These are phyloP conservation scores for Mycocentrospora acerina DNA, from an alignment of 2,329 filamentous ascomycete genomes.

Conservation along the genomic window DNA sequence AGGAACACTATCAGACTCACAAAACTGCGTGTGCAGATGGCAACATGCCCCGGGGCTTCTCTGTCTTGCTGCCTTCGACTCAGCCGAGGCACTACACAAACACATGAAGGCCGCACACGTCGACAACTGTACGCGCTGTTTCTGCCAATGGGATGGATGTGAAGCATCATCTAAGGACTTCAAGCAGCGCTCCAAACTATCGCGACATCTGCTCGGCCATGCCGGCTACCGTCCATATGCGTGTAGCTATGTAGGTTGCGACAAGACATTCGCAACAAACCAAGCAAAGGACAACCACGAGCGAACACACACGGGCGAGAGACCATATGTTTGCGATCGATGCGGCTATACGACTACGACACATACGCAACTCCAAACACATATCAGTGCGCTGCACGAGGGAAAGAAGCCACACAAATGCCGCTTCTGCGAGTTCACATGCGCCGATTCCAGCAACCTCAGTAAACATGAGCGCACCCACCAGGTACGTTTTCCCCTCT, in stretches of 20 bases:
- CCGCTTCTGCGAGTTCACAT: conserved; percentile 42
- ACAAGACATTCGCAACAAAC: conserved; percentile 43
- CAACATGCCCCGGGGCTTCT: conserved; percentile 27
- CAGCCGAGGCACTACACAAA: conserved; percentile 33
- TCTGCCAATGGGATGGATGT: conserved; percentile 42
- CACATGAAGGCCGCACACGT: conserved; percentile 40
- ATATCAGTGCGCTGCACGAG: conserved; percentile 40
- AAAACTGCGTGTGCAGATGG: conserved; percentile 35
- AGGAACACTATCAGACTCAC: conserved; percentile 8
- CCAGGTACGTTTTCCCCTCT: conserved; percentile 24
- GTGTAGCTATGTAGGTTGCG: conserved; percentile 37
- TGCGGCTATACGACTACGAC: conserved; percentile 43
- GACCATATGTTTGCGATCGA: conserved; percentile 39
- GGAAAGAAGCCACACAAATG: conserved; percentile 42
- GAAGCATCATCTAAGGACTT: conserved; percentile 39
- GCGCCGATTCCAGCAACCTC: conserved; percentile 40
- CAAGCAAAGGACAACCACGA: conserved; percentile 45
- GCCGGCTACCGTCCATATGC: conserved; percentile 41
- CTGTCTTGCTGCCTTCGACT: conserved; percentile 32
- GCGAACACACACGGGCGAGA: conserved; percentile 40
- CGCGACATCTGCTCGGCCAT: conserved; percentile 40
- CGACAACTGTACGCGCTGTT: conserved; percentile 36
- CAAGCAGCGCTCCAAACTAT: conserved; percentile 43
- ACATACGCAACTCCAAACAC: conserved; percentile 43
- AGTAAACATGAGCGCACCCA: conserved; percentile 43